Evolutionary conservation across 345 rosid species (phyloP).

Genomic region (Eucalyptus pauciflora): DNA sequence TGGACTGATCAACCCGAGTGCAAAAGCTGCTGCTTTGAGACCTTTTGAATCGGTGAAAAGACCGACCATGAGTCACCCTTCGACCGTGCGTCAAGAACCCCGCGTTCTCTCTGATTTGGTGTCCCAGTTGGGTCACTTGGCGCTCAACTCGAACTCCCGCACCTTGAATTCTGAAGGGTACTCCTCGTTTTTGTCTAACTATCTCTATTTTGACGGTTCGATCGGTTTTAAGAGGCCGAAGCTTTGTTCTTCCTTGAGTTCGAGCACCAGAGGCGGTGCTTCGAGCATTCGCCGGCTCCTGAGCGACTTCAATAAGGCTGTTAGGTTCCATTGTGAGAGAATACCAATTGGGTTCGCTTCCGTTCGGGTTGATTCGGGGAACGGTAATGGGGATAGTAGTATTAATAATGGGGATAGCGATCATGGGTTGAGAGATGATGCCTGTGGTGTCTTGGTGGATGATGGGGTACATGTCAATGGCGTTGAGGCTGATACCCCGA

Average conservation of each 20-base stretch:
- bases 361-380: constrained; percentile 30
- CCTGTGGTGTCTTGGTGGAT: constrained; percentile 32
- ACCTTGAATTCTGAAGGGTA: constrained; percentile 28
- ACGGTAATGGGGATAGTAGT: constrained; percentile 6
- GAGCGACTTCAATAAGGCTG: constrained; percentile 51
- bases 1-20: constrained; percentile 5
- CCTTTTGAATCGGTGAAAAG: not conserved
- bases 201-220: constrained; percentile 35
- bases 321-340: constrained; percentile 64
- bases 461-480: constrained; percentile 54
- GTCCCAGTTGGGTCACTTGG: constrained; percentile 34
- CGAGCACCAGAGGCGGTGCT: constrained; percentile 27
- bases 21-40: not conserved
- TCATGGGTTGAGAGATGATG: constrained; percentile 39
- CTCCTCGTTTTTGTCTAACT: constrained; percentile 36
- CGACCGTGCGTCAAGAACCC: constrained; percentile 50
- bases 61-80: constrained; percentile 52
- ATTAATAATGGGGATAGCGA: not conserved
- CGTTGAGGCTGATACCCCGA: constrained; percentile 37
- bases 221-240: constrained; percentile 9
- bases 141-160: constrained; percentile 22
- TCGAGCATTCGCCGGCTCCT: constrained; percentile 31
- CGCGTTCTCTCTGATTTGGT: constrained; percentile 36
- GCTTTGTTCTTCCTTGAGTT: constrained; percentile 24
- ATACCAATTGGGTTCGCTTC: constrained; percentile 82